Base-by-base conservation (phyloP, 116 monocot species). In the Phalaenopsis hybrid region DNA sequence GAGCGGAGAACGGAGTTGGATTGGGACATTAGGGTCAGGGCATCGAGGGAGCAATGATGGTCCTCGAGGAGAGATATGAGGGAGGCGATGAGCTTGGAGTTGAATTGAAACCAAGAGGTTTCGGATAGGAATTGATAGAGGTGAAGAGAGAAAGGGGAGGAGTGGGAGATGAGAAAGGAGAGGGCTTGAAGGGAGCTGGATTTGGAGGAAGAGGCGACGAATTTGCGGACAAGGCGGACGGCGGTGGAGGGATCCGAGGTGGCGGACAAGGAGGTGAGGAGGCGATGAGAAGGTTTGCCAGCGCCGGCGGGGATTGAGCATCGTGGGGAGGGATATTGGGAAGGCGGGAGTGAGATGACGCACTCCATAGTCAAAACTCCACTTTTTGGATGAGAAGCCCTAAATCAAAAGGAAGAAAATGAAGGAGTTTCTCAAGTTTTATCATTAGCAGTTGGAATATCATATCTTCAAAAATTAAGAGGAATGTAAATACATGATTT, bases 101-200 rank as follows among this genome's bases (percentile, higher is more conserved):
- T 87, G 92, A 92, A 92, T 4, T 73, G 83, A 83, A 94, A 96
- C 94, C 92, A 94, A 75, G 68, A 37, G 74, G 86, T 63, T 16
- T 80, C 82, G 79, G 76, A 80, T 61, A 96, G 82, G 48, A 81
- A 78, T 41, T 72, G 63, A 69, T 94, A 94, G 37, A 91, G 74
- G 50, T 81, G 87, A 78, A 87, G 63, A 72, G 94, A 85, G 81
- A 88, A 80, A 59, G 88, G 84, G 78, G 89, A 86, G 51, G 89
- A 82, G 68, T 57, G 75, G 75, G 86, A 83, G 81, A 94, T 83
- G 79, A 96, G 88, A 48, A 68, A 77, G 65, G 94, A 88, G 82
- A 96, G 92, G 45, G 96, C 73, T 79, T 85, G 74, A 86, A 94
- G 88, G 41, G 89, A 75, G 83, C 90, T 74, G 67, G 89, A 25